A percentile compares a stretch with the other conserved stretches of the same genome.
phyloP scores from a whole-genome alignment of 179 eudicot genomes.

The Nepenthes alata region DNA sequence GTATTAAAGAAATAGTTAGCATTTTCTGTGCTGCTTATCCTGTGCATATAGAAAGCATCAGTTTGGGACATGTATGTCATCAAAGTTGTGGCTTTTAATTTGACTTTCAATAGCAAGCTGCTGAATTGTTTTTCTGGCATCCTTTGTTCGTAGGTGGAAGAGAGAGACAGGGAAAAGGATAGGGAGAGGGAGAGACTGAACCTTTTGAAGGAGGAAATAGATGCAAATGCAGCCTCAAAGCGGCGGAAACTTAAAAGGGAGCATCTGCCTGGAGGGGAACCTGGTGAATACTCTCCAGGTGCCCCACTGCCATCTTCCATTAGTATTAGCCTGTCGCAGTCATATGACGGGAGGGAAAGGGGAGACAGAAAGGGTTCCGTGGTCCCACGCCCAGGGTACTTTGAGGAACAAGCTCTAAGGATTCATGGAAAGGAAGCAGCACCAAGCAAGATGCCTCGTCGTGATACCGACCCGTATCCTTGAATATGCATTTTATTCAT shows the following conservation, averaged over 20 bases:
- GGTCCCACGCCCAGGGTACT: conserved; percentile 58
- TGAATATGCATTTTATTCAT: not conserved
- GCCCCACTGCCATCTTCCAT: conserved; percentile 44
- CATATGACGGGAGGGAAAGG: conserved; percentile 78
- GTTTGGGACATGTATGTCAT: too few species aligned
- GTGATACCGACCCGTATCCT: conserved; percentile 96
- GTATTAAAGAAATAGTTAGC: too few species aligned
- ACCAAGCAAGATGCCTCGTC: conserved; percentile 68
- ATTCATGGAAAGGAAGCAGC: conserved; percentile 67
- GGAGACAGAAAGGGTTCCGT: conserved; percentile 69
- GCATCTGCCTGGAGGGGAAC: conserved; percentile 48
- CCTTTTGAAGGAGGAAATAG: conserved; percentile 64
- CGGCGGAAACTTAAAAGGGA: conserved; percentile 92
- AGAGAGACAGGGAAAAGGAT: conserved; percentile 43
- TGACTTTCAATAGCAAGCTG: too few species aligned
- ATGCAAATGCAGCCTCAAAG: conserved; percentile 62
- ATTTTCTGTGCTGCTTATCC: too few species aligned
- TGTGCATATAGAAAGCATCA: too few species aligned
- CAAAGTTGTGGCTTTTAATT: too few species aligned
- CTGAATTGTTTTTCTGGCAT: too few species aligned
- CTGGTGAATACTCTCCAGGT: conserved; percentile 82
- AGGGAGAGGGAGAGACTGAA: conserved; percentile 61
- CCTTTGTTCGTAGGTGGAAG: conserved; percentile 36
- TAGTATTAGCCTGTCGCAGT: conserved; percentile 37
- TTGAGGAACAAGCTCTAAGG: conserved; percentile 65